Evolutionary conservation across 2,329 filamentous ascomycete species (phyloP).

Genomic region (Microdochium nivale): DNA sequence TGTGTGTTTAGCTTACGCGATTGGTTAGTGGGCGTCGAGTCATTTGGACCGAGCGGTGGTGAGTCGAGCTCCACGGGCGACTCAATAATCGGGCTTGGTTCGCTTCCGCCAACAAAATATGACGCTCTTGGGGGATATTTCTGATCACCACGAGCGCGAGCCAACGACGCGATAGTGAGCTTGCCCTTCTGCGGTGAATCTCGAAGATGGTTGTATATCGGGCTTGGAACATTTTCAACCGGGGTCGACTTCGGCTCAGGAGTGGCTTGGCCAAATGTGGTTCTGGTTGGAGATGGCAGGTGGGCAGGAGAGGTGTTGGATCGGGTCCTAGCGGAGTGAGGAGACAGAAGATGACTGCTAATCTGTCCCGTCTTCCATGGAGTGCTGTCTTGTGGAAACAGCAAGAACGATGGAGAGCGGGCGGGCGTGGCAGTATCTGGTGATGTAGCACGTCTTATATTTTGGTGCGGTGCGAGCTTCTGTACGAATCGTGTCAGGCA

Average conservation of each 20-base stretch:
- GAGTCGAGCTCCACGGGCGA: slow-evolving; percentile 21
- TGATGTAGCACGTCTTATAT: slow-evolving; percentile 28
- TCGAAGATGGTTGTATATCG: slow-evolving; percentile 5
- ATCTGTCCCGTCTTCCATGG: slow-evolving; percentile 10
- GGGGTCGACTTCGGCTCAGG: not conserved
- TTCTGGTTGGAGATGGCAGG: slow-evolving; percentile 32
- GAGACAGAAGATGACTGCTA: slow-evolving; percentile 21
- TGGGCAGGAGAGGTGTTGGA: slow-evolving; percentile 47
- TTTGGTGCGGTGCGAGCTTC: too few relatives aligned
- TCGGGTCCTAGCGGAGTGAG: slow-evolving; percentile 27
- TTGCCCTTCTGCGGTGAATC: slow-evolving; percentile 11
- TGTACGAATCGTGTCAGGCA: too few relatives aligned
- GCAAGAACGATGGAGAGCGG: slow-evolving; percentile 32
- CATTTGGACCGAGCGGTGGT: slow-evolving; percentile 7
- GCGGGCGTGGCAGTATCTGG: slow-evolving; percentile 27
- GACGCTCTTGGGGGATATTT: slow-evolving; percentile 5
- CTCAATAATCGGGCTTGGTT: slow-evolving; percentile 29
- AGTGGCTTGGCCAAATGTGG: slow-evolving; percentile 20
- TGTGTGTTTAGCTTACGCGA: slow-evolving; percentile 26
- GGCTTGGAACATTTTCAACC: not conserved
- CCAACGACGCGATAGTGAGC: slow-evolving; percentile 13
- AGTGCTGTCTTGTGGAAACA: slow-evolving; percentile 32
- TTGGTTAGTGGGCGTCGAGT: slow-evolving; percentile 10
- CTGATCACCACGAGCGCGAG: slow-evolving; percentile 9
- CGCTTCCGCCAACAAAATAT: slow-evolving; percentile 21